Evolutionary conservation across 2,329 filamentous ascomycete species (phyloP), one percentile per base, ranked within the genome.

Genomic region (Pseudogymnoascus sp.): DNA sequence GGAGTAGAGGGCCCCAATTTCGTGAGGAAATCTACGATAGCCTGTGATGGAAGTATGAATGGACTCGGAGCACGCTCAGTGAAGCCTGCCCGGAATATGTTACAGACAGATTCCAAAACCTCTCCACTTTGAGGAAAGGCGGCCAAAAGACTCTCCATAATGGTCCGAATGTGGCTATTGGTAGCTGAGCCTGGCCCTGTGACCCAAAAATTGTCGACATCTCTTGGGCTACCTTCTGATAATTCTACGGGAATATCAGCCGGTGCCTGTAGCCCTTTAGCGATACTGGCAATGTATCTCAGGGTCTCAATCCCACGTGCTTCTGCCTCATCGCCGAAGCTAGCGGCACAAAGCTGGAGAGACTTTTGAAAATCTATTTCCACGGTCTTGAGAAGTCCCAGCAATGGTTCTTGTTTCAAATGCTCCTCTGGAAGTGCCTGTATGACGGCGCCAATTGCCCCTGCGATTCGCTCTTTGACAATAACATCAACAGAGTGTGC

Each of bases 391-490:
- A 90, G 75, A 25, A 93, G 75, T 61, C 80, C 78, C 62, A 79
- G 76, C 32, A 88, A 77, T 35, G 82, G 79, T 30, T 71, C 71
- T 1, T 82, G 72, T 64, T 84, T 84, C 14, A 77, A 75, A 20
- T 76, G 73, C 57, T 86, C 79, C 2, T 83, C 79, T 1, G 82
- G 75, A 8, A 90, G 78, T 7, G 88, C 88, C 72, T 94, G 89
- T 30, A 91, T 81, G 43, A 94, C 86, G 7, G 84, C 85, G 7
- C 89, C 83, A 65, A 94, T 89, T 1, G 85, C 89, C 39, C 87
- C 84, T 4, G 91, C 78, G 0, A 93, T 82, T 66, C 84, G 84
- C 69, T 92, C 89, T 68, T 89, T 89, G 1, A 86, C 86, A 60
- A 85, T 76, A 58, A 38, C 32, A 64, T 92, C 88, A 8, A 89